phyloP scores from a whole-genome alignment of 129 eudicot genomes.

The Centaurea solstitialis region DNA sequence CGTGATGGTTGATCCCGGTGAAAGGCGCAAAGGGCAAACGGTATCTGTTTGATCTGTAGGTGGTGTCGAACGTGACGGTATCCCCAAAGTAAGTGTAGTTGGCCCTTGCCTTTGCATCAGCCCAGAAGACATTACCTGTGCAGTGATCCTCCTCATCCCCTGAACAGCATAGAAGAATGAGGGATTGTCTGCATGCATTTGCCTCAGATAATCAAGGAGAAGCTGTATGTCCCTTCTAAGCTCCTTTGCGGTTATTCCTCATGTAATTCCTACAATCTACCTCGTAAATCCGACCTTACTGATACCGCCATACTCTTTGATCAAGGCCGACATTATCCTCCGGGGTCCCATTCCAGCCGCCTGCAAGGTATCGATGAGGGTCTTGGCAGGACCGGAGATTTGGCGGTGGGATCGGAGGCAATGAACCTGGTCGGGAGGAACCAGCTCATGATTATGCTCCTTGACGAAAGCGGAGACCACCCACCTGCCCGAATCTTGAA shows the following conservation, averaged over 20 bases:
- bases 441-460: slow-evolving; percentile 59
- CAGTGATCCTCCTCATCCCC: slow-evolving; percentile 46
- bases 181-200: slow-evolving; percentile 59
- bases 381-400: slow-evolving; percentile 64
- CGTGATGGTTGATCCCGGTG: slow-evolving; percentile 74
- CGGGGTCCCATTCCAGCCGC: slow-evolving; percentile 70
- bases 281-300: slow-evolving; percentile 66
- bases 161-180: slow-evolving; percentile 60
- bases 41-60: slow-evolving; percentile 54
- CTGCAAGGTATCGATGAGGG: slow-evolving; percentile 61
- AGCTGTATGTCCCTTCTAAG: slow-evolving; percentile 58
- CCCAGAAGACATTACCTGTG: slow-evolving; percentile 63
- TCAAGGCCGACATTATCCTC: slow-evolving; percentile 63
- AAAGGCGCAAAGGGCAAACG: slow-evolving; percentile 73
- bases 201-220: slow-evolving; percentile 58
- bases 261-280: slow-evolving; percentile 67
- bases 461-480: slow-evolving; percentile 45
- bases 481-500: slow-evolving; percentile 59
- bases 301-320: slow-evolving; percentile 64
- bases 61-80: slow-evolving; percentile 59
- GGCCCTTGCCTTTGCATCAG: slow-evolving; percentile 54
- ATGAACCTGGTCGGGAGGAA: slow-evolving; percentile 59
- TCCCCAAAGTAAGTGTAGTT: slow-evolving; percentile 68
- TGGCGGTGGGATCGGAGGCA: slow-evolving; percentile 61
- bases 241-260: slow-evolving; percentile 59